These are phyloP conservation scores for Collybia sp. DNA, from an alignment of 768 basidiomycete species.

Conservation along the genomic window DNA sequence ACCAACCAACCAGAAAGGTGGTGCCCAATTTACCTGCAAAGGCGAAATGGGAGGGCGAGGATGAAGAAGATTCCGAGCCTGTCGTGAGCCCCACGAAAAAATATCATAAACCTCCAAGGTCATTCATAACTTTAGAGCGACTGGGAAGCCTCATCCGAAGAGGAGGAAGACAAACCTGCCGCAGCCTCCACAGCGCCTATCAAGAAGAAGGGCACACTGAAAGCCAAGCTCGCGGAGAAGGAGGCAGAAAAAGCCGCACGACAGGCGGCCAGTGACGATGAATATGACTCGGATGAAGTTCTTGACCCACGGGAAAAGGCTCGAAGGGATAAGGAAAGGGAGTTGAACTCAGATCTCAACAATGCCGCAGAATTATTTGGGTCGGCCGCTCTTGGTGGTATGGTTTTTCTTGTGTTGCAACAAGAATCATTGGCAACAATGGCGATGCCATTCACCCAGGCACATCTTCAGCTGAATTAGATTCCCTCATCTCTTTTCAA, in stretches of 20 bases:
- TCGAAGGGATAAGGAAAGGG: conserved; percentile 69
- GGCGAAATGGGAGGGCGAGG: conserved; percentile 87
- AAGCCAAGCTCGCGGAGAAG: conserved; percentile 90
- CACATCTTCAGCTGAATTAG: conserved; percentile 64
- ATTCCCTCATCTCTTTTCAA: conserved; percentile 68
- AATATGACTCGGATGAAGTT: conserved; percentile 71
- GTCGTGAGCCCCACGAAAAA: conserved; percentile 48
- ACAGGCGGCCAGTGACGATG: conserved; percentile 34
- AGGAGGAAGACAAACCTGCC: conserved; percentile 54
- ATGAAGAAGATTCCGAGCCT: conserved; percentile 77
- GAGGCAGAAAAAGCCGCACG: conserved; percentile 66
- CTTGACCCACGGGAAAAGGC: conserved; percentile 80
- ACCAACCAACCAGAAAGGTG: conserved; percentile 14
- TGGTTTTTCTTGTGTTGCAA: conserved; percentile 8
- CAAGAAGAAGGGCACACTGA: conserved; percentile 91
- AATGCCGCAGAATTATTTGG: conserved; percentile 84
- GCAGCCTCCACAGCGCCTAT: conserved; percentile 56
- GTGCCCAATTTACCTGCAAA: conserved; percentile 26
- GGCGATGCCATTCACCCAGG: conserved; percentile 30
- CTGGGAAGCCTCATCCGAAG: conserved; percentile 86
- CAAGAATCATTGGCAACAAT: not conserved
- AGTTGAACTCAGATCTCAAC: conserved; percentile 83
- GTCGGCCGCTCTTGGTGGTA: conserved; percentile 60
- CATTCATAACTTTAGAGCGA: conserved; percentile 60
- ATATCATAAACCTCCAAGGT: conserved; percentile 3